phyloP scores from a whole-genome alignment of 345 rosid genomes.

The Balakata baccata region DNA sequence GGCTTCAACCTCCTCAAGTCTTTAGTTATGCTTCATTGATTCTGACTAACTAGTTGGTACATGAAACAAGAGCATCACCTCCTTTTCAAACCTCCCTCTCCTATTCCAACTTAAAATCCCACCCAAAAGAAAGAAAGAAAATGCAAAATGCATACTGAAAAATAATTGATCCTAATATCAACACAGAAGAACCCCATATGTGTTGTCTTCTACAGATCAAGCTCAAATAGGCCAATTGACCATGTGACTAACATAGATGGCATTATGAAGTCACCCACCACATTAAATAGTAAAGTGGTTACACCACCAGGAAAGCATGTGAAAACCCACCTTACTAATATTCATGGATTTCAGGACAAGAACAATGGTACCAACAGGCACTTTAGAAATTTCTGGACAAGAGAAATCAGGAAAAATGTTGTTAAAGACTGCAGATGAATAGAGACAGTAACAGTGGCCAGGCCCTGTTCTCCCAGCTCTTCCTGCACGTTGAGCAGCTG shows the following conservation, averaged over 20 bases:
- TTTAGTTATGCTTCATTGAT: not conserved
- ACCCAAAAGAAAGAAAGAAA: not conserved
- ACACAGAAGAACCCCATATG: not conserved
- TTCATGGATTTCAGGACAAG: conserved; percentile 87
- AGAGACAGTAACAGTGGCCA: conserved; percentile 89
- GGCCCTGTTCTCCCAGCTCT: conserved; percentile 97
- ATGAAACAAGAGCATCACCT: conserved; percentile 3
- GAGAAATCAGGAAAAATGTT: conserved; percentile 73
- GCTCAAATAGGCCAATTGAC: not conserved
- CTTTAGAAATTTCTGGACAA: conserved; percentile 72
- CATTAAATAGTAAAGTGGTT: not conserved
- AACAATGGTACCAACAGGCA: conserved; percentile 79
- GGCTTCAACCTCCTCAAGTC: not conserved
- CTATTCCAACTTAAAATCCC: not conserved
- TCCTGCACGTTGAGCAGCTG: conserved; percentile 93
- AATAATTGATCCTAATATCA: not conserved
- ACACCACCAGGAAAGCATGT: conserved; percentile 3
- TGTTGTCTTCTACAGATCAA: not conserved
- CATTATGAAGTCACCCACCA: not conserved
- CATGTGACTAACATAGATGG: not conserved
- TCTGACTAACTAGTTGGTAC: too few relatives aligned
- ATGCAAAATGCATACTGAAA: not conserved
- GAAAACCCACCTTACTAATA: conserved; percentile 58
- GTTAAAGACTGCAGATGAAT: conserved; percentile 71
- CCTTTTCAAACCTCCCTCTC: not conserved